Base-by-base conservation (phyloP, 2,329 filamentous ascomycete genomes). In the Knoxdaviesia capensis region DNA sequence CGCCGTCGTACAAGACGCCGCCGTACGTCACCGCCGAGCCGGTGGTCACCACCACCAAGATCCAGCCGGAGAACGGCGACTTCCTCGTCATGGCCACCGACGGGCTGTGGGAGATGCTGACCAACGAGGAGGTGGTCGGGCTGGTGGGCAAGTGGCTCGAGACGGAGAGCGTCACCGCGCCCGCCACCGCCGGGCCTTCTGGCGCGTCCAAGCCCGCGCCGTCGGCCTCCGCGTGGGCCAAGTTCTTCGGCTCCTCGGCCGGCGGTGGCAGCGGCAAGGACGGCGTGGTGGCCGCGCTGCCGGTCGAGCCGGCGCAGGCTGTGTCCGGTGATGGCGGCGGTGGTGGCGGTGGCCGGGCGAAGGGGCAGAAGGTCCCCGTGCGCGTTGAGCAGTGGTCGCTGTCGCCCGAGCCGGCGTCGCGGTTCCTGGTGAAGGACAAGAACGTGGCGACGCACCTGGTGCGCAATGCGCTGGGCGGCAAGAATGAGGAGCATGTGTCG, bases 31-130 rank as follows among this genome's bases (percentile, higher is more conserved):
- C 90, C 4, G 90, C 90, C 1, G 92, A 98, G 60, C 90, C 90
- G 3, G 71, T 96, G 28, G 74, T 98, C 42, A 96, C 88, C 1
- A 94, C 86, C 1, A 96, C 88, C 38, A 80, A 90, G 57, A 79
- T 98, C 41, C 70, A 88, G 51, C 90, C 90, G 1, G 74, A 84
- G 42, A 83, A 83, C 47, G 87, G 88, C 38, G 90, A 98, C 56
- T 98, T 98, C 52, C 68, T 98, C 8, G 88, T 98, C 47, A 78
- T 98, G 68, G 90, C 90, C 28, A 94, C 90, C 0, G 90, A 98
- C 55, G 90, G 90, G 4, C 69, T 98, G 1, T 98, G 90, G 90
- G 90, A 98, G 61, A 96, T 96, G 90, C 69, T 98, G 47, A 94
- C 85, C 39, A 98, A 96, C 53, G 90, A 98, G 56, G 90, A 98